Percentiles rank a stretch among this genome's conserved stretches.
These are phyloP conservation scores for Ceratocystis lukuohia DNA, from an alignment of 2,329 filamentous ascomycete species.

Conservation along the genomic window DNA sequence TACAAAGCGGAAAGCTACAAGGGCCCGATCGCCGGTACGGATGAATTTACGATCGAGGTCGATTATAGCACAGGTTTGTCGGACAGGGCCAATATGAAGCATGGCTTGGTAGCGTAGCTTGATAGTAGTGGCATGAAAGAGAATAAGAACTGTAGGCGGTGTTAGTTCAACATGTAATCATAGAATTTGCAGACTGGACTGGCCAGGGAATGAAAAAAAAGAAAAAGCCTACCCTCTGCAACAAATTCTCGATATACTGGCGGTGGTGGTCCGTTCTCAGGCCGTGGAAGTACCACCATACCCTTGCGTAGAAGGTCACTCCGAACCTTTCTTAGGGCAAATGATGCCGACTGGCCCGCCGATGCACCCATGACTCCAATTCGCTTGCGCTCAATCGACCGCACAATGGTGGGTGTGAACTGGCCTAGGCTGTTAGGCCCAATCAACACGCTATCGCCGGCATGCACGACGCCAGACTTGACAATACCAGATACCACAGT, in stretches of 20 bases:
- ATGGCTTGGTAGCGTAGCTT: constrained; percentile 96
- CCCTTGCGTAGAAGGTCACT: constrained; percentile 92
- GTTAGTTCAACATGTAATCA: not conserved
- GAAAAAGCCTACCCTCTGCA: constrained; percentile 47
- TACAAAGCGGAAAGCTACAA: constrained; percentile 87
- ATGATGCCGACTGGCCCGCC: constrained; percentile 84
- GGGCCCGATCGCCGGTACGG: constrained; percentile 83
- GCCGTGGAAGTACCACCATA: constrained; percentile 86
- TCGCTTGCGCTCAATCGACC: constrained; percentile 88
- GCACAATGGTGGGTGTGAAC: constrained; percentile 73
- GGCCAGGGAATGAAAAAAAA: not conserved
- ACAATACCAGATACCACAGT: constrained; percentile 93
- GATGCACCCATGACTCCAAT: constrained; percentile 77
- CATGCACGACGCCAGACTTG: constrained; percentile 73
- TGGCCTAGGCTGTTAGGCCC: constrained; percentile 84
- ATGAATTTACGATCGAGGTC: constrained; percentile 96
- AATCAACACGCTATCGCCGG: constrained; percentile 78
- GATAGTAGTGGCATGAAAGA: constrained; percentile 93
- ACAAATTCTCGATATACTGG: constrained; percentile 66
- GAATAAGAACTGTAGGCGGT: constrained; percentile 56
- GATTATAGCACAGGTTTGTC: constrained; percentile 92
- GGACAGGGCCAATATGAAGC: constrained; percentile 89
- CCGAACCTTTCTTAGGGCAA: constrained; percentile 75
- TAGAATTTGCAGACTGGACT: not conserved
- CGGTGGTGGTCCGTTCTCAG: constrained; percentile 50